Conservation (phyloP, 306 rosid species). For the Styphnolobium japonicum region DNA sequence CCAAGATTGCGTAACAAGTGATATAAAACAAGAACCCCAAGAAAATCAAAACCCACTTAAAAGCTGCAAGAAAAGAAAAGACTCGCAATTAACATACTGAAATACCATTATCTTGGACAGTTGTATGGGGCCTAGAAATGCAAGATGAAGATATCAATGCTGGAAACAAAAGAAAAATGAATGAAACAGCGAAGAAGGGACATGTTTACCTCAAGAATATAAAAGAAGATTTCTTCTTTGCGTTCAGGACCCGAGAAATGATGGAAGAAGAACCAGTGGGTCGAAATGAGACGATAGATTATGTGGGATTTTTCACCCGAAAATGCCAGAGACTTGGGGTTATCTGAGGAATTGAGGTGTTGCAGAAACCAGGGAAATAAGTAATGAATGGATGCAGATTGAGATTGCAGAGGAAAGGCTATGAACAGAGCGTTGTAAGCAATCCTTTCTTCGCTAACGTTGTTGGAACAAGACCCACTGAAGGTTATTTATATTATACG, state of each 20-base stretch:
- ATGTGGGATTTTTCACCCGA: no score
- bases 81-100: not conserved
- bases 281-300: not conserved
- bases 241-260: not conserved
- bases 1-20: not conserved
- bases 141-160: slow-evolving; percentile 9
- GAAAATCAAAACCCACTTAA: slow-evolving; percentile 8
- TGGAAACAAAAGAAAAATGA: not conserved
- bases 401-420: no score
- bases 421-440: no score
- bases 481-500: no score
- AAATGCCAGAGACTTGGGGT: not conserved
- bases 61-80: slow-evolving; percentile 17
- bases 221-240: not conserved
- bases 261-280: not conserved
- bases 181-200: not conserved
- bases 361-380: no score
- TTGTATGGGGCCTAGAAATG: not conserved
- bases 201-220: not conserved
- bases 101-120: not conserved
- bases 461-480: no score
- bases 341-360: not conserved
- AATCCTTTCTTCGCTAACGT: no score
- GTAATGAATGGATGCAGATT: no score
- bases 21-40: slow-evolving; percentile 9